phyloP scores from a whole-genome alignment of 345 rosid genomes.

The Ailanthus altissimus region DNA sequence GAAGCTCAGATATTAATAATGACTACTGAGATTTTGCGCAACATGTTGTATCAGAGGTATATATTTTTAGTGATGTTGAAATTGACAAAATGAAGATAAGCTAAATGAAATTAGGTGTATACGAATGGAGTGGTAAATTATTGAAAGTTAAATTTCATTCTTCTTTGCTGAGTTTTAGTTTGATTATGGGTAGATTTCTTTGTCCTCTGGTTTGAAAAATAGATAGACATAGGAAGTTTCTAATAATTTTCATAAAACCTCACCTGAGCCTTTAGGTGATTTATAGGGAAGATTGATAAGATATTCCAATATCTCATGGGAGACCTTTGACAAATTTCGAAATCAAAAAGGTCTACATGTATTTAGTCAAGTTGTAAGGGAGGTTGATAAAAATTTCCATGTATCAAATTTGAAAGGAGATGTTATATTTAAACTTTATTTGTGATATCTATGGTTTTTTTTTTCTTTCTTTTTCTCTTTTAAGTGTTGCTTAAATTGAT shows the following conservation, averaged over 20 bases:
- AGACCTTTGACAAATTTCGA: neutral
- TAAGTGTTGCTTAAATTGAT: conserved; percentile 10
- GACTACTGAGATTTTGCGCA: conserved; percentile 96
- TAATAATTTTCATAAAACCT: neutral
- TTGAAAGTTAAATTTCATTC: neutral
- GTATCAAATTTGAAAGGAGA: neutral
- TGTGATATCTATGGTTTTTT: conserved; percentile 3
- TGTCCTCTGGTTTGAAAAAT: neutral
- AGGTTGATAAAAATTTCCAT: neutral
- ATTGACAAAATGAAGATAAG: neutral
- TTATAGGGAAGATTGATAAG: neutral
- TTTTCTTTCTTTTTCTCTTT: no score
- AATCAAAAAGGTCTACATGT: neutral
- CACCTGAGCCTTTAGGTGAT: neutral
- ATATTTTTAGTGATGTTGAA: neutral
- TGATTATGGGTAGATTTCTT: neutral
- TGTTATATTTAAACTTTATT: conserved; percentile 1
- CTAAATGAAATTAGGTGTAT: neutral
- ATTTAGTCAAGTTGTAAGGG: neutral
- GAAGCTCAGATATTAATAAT: conserved; percentile 85
- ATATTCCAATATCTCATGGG: neutral
- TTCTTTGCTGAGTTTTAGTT: neutral
- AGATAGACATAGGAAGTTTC: neutral
- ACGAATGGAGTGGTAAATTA: neutral
- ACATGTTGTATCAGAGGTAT: conserved; percentile 95